Base-by-base conservation (phyloP, 352 stramenopile genomes). In the Aphanomyces astaci region DNA sequence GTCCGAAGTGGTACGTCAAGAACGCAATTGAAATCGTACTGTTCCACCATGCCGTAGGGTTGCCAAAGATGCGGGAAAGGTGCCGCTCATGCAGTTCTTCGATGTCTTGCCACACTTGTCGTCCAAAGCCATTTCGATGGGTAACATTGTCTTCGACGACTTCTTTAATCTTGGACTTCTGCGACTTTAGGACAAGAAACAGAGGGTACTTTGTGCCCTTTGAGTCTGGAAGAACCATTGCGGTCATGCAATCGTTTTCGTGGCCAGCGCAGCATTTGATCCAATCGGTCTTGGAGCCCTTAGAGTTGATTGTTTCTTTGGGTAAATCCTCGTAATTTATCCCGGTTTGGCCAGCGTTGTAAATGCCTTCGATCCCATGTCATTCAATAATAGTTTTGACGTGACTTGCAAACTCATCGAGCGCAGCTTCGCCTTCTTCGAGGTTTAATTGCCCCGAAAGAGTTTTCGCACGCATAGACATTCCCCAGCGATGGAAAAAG, bases 31-130 rank as follows among this genome's bases (percentile, higher is more conserved):
- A 52, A 7, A 63, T 7, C 7, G 5, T n/a, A 48, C 7, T n/a
- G 25, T 40, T 52, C 54, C 54, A 63, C 54, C 36, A 63, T 52
- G 54, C 36, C 17, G 54, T 53, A 53, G 30, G 30, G n/a, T 63
- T 63, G 22, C 30, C 54, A 51, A 48, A 43, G 28, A 40, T 52
- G 5, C 25, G 54, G 28, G 7, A 40, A 62, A 7, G 7, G 19
- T 30, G 25, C 22, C 17, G 7, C 5, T 43, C 7, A 7, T 63
- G 54, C 19, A 63, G 30, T n/a, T 7, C 5, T n/a, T 40, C 54
- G 28, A 56, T 15, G 24, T 56, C 49, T 32, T 56, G 7, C 49
- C 49, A 56, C 7, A 56, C 49, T 32, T 52, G 30, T 51, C 19
- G 7, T 9, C 54, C 54, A 51, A 63, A 31, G 22, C 30, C 30